These are phyloP conservation scores for Paracoccidioides lutzii DNA, from an alignment of 2,329 filamentous ascomycete genomes.

Conservation along the genomic window DNA sequence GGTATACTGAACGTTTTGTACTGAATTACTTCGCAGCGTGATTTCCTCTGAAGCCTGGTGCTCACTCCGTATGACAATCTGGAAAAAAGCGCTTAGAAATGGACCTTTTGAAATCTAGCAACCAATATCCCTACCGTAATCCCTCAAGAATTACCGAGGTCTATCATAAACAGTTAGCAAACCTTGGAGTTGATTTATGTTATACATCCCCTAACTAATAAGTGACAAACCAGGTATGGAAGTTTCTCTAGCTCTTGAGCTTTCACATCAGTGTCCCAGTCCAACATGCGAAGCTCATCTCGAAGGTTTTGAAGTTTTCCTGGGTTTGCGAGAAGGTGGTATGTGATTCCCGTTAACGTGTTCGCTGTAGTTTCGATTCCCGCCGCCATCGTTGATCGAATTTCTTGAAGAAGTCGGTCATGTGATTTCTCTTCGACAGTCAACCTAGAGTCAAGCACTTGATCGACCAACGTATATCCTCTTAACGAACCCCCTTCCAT, in stretches of 20 bases:
- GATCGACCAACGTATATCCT: conserved; percentile 20
- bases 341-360: conserved; percentile 11
- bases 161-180: not conserved
- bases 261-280: not conserved
- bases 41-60: conserved; percentile 7
- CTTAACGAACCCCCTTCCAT: not conserved
- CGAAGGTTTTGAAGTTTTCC: not conserved
- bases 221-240: conserved; percentile 5
- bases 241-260: not conserved
- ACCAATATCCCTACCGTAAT: conserved; percentile 2
- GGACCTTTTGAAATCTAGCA: not conserved
- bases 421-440: conserved; percentile 26
- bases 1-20: conserved; percentile 9
- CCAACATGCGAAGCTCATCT: not conserved
- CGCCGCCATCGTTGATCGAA: conserved; percentile 18
- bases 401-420: conserved; percentile 22
- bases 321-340: conserved; percentile 1
- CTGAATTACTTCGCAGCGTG: conserved; percentile 6
- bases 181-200: not conserved
- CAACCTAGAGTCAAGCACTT: conserved; percentile 21
- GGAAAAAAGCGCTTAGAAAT: not conserved
- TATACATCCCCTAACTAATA: too few relatives aligned
- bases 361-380: conserved; percentile 25
- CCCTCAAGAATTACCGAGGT: conserved; percentile 8
- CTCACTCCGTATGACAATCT: conserved; percentile 10